Conservation (phyloP, 1,139 yeast species). For the Wickerhamomyces sp. region DNA sequence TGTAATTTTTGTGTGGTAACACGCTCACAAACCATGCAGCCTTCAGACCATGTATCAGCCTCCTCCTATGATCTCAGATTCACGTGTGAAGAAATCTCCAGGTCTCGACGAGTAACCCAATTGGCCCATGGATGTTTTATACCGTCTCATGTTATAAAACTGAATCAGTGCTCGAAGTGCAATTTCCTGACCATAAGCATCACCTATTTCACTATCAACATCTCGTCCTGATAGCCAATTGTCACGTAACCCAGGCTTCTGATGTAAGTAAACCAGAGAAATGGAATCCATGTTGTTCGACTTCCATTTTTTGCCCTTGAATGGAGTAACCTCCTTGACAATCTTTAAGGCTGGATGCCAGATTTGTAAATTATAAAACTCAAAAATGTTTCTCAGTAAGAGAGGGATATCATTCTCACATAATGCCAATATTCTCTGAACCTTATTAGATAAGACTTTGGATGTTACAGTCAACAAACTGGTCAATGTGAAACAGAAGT, state of each 20-base stretch:
- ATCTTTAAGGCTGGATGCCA: conserved; percentile 68
- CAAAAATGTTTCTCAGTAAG: conserved; percentile 33
- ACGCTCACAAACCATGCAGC: too few relatives aligned
- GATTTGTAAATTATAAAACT: conserved; percentile 54
- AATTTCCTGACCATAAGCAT: conserved; percentile 81
- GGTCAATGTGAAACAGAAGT: conserved; percentile 36
- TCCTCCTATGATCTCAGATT: conserved; percentile 26
- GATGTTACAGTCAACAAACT: conserved; percentile 43
- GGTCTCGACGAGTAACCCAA: conserved; percentile 47
- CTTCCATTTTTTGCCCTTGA: conserved; percentile 93
- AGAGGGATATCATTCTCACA: conserved; percentile 55
- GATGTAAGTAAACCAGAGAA: conserved; percentile 77
- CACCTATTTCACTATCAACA: conserved; percentile 67
- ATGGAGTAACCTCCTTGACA: conserved; percentile 78
- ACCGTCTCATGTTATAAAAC: conserved; percentile 65
- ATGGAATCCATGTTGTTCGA: conserved; percentile 89
- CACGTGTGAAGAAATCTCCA: conserved; percentile 36
- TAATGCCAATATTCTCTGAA: conserved; percentile 50
- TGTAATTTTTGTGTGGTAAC: not conserved
- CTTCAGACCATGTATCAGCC: not conserved
- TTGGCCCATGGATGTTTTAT: conserved; percentile 45
- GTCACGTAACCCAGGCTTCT: conserved; percentile 68
- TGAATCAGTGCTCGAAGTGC: conserved; percentile 78
- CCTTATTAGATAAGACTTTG: conserved; percentile 41
- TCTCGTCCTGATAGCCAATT: conserved; percentile 84